phyloP scores from a whole-genome alignment of 805 yeast genomes.

The Saturnispora serradocipensis region DNA sequence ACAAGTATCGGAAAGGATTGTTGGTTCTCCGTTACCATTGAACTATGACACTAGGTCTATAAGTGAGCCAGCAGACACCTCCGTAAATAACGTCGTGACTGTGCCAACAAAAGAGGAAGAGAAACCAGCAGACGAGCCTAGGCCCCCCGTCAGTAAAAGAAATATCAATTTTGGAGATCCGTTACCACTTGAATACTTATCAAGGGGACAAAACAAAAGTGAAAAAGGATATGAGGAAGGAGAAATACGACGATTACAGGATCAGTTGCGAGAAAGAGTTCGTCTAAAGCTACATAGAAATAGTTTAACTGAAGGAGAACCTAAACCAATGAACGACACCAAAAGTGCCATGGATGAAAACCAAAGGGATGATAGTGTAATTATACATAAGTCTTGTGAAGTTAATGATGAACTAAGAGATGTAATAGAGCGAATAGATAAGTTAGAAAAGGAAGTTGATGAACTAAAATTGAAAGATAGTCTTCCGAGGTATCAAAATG shows the following conservation, averaged over 20 bases:
- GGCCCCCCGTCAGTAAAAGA: slow-evolving; percentile 1
- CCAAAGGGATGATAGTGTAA: background rate
- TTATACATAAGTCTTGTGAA: background rate
- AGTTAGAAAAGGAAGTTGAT: background rate
- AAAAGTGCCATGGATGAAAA: background rate
- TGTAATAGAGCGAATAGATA: background rate
- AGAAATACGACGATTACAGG: background rate
- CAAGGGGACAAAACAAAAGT: background rate
- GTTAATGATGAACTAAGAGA: background rate
- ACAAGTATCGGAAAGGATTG: background rate
- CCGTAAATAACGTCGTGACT: background rate
- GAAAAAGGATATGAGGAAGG: background rate
- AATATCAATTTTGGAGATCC: slow-evolving; percentile 19
- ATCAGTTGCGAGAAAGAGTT: background rate
- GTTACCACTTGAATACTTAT: slow-evolving; percentile 18
- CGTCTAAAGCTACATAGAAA: background rate
- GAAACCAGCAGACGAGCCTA: background rate
- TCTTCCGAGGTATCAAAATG: background rate
- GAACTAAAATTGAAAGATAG: background rate
- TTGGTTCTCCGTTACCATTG: slow-evolving; percentile 4
- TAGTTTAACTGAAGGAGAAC: background rate
- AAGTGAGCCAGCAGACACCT: background rate
- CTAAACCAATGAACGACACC: background rate
- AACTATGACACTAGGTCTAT: background rate
- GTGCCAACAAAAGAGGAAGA: background rate